A percentile compares a stretch with the other conserved stretches of the same genome.
Conservation (phyloP, 208 protist species). For the Trypanosoma vivax region DNA sequence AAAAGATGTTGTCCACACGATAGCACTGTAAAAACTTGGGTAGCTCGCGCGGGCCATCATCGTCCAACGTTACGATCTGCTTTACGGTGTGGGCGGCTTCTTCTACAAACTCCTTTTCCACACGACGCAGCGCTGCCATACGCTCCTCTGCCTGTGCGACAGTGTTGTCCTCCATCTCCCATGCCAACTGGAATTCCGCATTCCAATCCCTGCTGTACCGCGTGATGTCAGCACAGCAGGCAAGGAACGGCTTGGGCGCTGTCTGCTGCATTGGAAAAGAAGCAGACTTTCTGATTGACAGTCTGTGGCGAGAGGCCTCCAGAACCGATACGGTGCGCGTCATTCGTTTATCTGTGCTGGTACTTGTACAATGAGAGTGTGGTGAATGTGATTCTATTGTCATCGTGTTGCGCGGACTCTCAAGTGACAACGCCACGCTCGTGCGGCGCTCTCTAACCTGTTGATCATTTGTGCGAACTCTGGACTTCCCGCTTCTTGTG, state of each 20-base stretch:
- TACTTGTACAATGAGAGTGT: neutral
- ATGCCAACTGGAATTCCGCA: constrained; percentile 78
- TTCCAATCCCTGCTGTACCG: constrained; percentile 63
- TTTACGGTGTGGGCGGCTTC: constrained; percentile 39
- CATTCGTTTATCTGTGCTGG: neutral
- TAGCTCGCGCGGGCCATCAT: constrained; percentile 62
- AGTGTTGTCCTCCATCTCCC: constrained; percentile 65
- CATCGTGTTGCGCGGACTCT: too few relatives aligned
- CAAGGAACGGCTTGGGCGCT: constrained; percentile 30
- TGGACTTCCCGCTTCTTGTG: too few relatives aligned
- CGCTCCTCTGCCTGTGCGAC: constrained; percentile 43
- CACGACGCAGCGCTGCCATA: constrained; percentile 26
- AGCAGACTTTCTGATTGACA: constrained; percentile 54
- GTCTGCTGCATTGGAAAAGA: constrained; percentile 71
- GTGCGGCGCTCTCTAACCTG: too few relatives aligned
- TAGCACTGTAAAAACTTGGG: constrained; percentile 80
- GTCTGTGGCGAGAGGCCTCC: constrained; percentile 36
- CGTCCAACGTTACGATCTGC: constrained; percentile 78
- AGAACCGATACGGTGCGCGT: neutral
- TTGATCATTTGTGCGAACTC: too few relatives aligned
- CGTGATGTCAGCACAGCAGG: constrained; percentile 57
- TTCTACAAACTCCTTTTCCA: constrained; percentile 55
- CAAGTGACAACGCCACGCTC: too few relatives aligned
- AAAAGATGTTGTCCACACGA: constrained; percentile 80
- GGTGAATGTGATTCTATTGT: neutral